These are phyloP conservation scores for Anthracocystis walkeri DNA, from an alignment of 1,284 basidiomycete genomes.

Conservation along the genomic window DNA sequence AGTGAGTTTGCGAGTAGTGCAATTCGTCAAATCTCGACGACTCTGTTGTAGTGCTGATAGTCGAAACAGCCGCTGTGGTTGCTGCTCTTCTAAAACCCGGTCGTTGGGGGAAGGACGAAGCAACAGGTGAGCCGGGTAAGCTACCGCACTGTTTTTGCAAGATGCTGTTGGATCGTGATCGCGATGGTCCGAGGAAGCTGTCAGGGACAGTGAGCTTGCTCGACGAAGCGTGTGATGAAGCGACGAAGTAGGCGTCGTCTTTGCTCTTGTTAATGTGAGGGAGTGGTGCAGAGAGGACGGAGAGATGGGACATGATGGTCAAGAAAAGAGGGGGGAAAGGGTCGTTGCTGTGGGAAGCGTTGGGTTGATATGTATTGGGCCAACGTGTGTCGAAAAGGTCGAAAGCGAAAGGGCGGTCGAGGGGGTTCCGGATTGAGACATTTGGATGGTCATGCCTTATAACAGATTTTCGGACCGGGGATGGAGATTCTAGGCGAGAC, in stretches of 20 bases:
- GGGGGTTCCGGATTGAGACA: constrained; percentile 29
- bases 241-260: constrained; percentile 19
- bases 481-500: neutral
- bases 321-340: constrained; percentile 7
- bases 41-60: constrained; percentile 14
- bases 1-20: constrained; percentile 47
- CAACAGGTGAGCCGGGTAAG: constrained; percentile 25
- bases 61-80: constrained; percentile 23
- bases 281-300: constrained; percentile 21
- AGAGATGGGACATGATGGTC: constrained; percentile 42
- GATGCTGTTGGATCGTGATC: constrained; percentile 22
- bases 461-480: constrained; percentile 6
- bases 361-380: neutral
- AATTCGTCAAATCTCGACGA: constrained; percentile 33
- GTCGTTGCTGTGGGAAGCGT: neutral
- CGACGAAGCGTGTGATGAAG: constrained; percentile 17
- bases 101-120: constrained; percentile 25
- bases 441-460: constrained; percentile 13
- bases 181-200: constrained; percentile 10
- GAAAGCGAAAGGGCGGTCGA: neutral
- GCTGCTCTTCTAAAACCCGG: constrained; percentile 22
- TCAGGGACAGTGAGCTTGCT: constrained; percentile 27
- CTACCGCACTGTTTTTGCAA: constrained; percentile 8
- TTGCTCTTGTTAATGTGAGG: constrained; percentile 18
- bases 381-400: neutral